These are phyloP conservation scores for Phaffomyces antillensis DNA, from an alignment of 805 yeast species.

Conservation along the genomic window DNA sequence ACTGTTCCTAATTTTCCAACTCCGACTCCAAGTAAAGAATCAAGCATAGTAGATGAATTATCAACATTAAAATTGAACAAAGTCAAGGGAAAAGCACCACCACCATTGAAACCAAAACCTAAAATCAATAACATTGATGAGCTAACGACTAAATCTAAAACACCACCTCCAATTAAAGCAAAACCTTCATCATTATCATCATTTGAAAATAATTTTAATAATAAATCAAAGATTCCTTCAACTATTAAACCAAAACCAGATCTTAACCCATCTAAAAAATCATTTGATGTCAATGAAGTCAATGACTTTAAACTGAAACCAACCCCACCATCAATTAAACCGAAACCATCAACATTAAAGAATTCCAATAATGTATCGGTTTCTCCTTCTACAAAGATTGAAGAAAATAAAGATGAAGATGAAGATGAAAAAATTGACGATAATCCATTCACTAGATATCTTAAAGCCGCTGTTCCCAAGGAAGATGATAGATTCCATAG, in stretches of 20 bases:
- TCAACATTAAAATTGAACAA: not conserved
- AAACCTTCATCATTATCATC: not conserved
- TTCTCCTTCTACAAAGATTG: slow-evolving; percentile 1
- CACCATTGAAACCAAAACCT: not conserved
- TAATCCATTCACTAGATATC: slow-evolving; percentile 31
- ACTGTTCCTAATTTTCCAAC: too few species aligned
- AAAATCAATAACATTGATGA: not conserved
- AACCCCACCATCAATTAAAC: slow-evolving; percentile 1
- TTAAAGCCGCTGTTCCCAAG: slow-evolving; percentile 32
- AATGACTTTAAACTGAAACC: not conserved
- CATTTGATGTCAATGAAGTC: too few species aligned
- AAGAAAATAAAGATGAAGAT: not conserved
- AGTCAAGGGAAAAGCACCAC: not conserved
- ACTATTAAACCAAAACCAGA: not conserved
- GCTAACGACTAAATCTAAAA: too few species aligned
- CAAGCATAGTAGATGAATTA: too few species aligned
- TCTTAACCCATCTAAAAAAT: not conserved
- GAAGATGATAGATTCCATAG: slow-evolving; percentile 28
- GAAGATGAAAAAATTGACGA: slow-evolving; percentile 16
- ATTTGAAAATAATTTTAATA: too few species aligned
- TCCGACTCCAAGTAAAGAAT: too few species aligned
- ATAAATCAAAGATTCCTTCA: not conserved
- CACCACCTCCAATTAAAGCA: not conserved
- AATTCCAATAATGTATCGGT: not conserved
- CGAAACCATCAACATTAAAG: not conserved